Conservation (phyloP, 2,329 filamentous ascomycete genomes). For the Hymenoscyphus infarciens region DNA sequence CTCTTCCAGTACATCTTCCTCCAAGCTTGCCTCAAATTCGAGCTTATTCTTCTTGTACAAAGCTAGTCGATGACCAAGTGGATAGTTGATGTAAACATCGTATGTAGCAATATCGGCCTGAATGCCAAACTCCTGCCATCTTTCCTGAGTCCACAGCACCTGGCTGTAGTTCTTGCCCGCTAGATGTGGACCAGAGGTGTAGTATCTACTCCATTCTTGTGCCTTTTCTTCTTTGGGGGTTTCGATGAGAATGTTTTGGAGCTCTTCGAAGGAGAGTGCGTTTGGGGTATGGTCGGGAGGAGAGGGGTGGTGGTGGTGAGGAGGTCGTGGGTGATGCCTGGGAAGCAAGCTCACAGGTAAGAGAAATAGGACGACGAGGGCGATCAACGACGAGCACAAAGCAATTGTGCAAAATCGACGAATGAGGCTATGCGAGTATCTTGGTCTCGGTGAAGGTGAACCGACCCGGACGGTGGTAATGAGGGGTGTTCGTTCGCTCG, state of each 20-base stretch:
- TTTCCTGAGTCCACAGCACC: constrained; percentile 66
- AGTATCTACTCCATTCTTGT: constrained; percentile 73
- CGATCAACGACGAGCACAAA: constrained; percentile 51
- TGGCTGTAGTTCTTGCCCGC: constrained; percentile 76
- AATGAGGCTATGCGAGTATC: constrained; percentile 57
- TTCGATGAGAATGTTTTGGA: constrained; percentile 54
- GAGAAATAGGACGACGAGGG: constrained; percentile 39
- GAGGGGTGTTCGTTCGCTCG: constrained; percentile 58
- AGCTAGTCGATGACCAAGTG: constrained; percentile 65
- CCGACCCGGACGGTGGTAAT: constrained; percentile 59
- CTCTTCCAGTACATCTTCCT: constrained; percentile 80
- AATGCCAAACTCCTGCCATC: constrained; percentile 70
- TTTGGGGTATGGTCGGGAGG: constrained; percentile 15
- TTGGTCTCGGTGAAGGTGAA: constrained; percentile 46
- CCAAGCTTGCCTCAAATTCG: constrained; percentile 69
- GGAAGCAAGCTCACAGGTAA: constrained; percentile 44
- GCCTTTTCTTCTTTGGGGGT: constrained; percentile 55
- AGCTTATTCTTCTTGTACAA: constrained; percentile 51
- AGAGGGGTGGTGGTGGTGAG: constrained; percentile 34
- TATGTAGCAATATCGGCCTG: constrained; percentile 63
- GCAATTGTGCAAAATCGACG: constrained; percentile 65
- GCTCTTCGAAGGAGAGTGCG: constrained; percentile 44
- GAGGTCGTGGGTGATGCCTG: constrained; percentile 34
- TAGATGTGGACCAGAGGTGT: constrained; percentile 71
- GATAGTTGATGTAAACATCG: constrained; percentile 76